These are phyloP conservation scores for Backusella tarrabulga DNA, from an alignment of 192 early-diverging fungal genomes.

Conservation along the genomic window DNA sequence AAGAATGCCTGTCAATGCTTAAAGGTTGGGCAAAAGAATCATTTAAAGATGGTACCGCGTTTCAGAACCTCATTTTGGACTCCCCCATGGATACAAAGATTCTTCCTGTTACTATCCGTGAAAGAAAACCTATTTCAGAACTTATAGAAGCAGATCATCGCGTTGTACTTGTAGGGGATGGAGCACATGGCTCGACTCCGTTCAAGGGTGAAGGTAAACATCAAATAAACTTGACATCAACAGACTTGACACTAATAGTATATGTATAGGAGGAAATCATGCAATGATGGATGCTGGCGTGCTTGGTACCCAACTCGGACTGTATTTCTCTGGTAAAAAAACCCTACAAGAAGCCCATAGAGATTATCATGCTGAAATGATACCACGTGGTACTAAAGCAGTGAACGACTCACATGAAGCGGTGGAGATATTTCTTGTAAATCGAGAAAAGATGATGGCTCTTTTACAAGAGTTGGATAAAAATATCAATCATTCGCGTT, in stretches of 20 bases:
- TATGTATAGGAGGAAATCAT: conserved; percentile 14
- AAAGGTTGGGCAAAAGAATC: neutral
- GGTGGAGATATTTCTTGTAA: neutral
- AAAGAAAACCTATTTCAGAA: neutral
- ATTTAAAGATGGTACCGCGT: neutral
- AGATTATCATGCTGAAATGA: conserved; percentile 9
- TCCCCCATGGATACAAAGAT: neutral
- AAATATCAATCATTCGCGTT: neutral
- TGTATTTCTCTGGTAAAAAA: neutral
- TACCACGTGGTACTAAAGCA: neutral
- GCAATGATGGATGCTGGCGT: conserved; percentile 19
- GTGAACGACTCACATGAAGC: neutral
- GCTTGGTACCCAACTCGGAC: neutral
- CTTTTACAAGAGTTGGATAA: neutral
- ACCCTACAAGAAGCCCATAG: neutral
- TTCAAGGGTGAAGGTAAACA: conserved; percentile 24
- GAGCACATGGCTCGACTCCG: conserved; percentile 22
- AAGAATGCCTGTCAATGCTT: neutral
- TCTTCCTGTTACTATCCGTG: neutral
- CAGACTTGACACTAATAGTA: neutral
- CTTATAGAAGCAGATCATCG: neutral
- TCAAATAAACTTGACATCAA: neutral
- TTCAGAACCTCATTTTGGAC: neutral
- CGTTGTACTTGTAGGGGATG: conserved; percentile 14
- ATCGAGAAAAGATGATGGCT: neutral